phyloP scores from a whole-genome alignment of 2,329 filamentous ascomycete species.

The Nannizziopsis arthrosporioides region DNA sequence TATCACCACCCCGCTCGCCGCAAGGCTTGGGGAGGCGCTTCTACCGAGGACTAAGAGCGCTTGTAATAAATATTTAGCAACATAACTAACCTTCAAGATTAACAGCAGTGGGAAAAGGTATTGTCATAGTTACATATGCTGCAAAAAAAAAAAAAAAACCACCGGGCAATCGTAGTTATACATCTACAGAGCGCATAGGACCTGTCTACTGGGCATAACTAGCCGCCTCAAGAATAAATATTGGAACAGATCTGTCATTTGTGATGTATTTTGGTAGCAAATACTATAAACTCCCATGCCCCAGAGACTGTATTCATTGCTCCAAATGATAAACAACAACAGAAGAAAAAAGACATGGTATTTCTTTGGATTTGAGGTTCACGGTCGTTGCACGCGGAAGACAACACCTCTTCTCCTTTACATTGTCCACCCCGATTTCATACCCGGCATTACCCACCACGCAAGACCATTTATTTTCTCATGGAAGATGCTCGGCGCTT shows the following conservation, averaged over 20 bases:
- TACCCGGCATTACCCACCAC: slow-evolving; percentile 7
- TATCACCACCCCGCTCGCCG: too few species aligned
- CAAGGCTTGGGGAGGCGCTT: too few species aligned
- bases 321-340: slow-evolving; percentile 7
- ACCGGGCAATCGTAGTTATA: neutral
- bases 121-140: too few species aligned
- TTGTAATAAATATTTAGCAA: too few species aligned
- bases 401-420: slow-evolving; percentile 7
- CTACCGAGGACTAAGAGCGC: too few species aligned
- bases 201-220: too few species aligned
- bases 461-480: slow-evolving; percentile 53
- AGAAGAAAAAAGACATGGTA: slow-evolving; percentile 9
- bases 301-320: slow-evolving; percentile 11
- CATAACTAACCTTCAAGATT: too few species aligned
- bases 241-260: slow-evolving; percentile 11
- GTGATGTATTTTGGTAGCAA: slow-evolving; percentile 9
- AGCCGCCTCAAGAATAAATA: neutral
- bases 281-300: slow-evolving; percentile 12
- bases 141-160: neutral
- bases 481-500: slow-evolving; percentile 96
- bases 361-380: slow-evolving; percentile 11
- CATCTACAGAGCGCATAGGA: too few species aligned
- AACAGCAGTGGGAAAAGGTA: too few species aligned
- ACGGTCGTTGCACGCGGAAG: slow-evolving; percentile 6
- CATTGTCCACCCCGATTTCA: slow-evolving; percentile 1